Evolutionary conservation across 1,284 basidiomycete species (phyloP).

Genomic region (Athelia psychrophila): DNA sequence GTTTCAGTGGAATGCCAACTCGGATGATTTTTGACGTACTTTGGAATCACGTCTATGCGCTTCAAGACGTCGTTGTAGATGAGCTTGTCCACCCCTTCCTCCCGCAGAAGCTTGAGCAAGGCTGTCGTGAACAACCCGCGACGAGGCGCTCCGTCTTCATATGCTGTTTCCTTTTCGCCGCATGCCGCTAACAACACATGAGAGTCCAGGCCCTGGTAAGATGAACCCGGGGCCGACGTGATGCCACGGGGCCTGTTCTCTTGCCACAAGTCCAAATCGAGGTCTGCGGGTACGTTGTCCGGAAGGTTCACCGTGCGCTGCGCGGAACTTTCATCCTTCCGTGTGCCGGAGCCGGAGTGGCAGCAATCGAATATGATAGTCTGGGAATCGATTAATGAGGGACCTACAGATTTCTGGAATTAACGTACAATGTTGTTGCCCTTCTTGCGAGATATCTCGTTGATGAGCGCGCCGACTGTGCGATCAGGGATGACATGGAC

Average conservation of each 20-base stretch:
- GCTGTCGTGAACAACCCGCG: not conserved
- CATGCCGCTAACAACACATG: not conserved
- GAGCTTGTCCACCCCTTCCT: not conserved
- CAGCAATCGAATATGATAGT: conserved; percentile 1
- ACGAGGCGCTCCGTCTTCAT: not conserved
- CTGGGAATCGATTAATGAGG: not conserved
- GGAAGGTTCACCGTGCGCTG: not conserved
- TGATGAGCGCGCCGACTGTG: not conserved
- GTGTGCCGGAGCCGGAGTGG: not conserved
- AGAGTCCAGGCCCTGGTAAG: not conserved
- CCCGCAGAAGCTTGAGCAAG: not conserved
- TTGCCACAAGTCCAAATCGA: not conserved
- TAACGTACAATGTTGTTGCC: not conserved
- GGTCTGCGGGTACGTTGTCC: not conserved
- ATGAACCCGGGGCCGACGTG: not conserved
- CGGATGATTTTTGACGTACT: not conserved
- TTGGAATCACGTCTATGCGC: not conserved
- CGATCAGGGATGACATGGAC: not conserved
- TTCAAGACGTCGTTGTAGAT: not conserved
- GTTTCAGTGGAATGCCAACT: not conserved
- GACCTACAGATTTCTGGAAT: not conserved
- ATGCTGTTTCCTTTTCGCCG: not conserved
- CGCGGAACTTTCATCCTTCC: not conserved
- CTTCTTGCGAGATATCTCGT: not conserved
- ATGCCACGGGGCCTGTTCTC: not conserved